Percentiles rank a stretch among this genome's conserved stretches.
Evolutionary conservation across 352 stramenopile genomes (phyloP).

Genomic region (Plasmopara muralis): DNA sequence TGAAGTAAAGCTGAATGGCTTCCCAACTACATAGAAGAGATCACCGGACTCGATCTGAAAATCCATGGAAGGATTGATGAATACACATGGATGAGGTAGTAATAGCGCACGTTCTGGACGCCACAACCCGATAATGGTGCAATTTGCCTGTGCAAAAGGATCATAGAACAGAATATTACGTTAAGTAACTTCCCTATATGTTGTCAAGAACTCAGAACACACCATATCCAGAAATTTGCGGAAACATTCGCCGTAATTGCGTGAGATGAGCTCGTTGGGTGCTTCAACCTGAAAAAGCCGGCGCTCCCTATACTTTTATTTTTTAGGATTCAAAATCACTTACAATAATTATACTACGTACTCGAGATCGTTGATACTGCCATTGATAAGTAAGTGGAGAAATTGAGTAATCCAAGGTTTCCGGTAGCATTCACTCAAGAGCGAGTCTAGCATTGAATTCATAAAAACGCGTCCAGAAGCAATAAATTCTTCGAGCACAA

Average conservation of each 20-base stretch:
- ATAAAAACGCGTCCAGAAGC: slow-evolving; percentile 67
- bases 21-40: slow-evolving; percentile 64
- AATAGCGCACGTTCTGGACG: slow-evolving; percentile 42
- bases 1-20: slow-evolving; percentile 42
- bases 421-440: slow-evolving; percentile 75
- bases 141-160: slow-evolving; percentile 33
- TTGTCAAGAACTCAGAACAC: slow-evolving; percentile 1
- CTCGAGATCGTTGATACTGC: slow-evolving; percentile 46
- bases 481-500: slow-evolving; percentile 69
- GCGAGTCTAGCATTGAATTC: slow-evolving; percentile 61
- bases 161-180: too few species aligned
- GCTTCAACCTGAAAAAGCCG: slow-evolving; percentile 65
- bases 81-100: slow-evolving; percentile 61
- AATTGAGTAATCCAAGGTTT: slow-evolving; percentile 72
- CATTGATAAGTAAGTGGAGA: slow-evolving; percentile 57
- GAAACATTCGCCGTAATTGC: slow-evolving; percentile 54
- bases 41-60: slow-evolving; percentile 52
- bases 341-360: slow-evolving; percentile 16
- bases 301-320: slow-evolving; percentile 24
- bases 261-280: slow-evolving; percentile 38
- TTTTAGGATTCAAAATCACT: neutral
- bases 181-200: too few species aligned
- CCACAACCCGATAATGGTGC: slow-evolving; percentile 59
- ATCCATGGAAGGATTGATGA: slow-evolving; percentile 48
- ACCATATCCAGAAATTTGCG: slow-evolving; percentile 70